These are phyloP conservation scores for Sporothrix humicola DNA, from an alignment of 2,329 filamentous ascomycete species.

Conservation along the genomic window DNA sequence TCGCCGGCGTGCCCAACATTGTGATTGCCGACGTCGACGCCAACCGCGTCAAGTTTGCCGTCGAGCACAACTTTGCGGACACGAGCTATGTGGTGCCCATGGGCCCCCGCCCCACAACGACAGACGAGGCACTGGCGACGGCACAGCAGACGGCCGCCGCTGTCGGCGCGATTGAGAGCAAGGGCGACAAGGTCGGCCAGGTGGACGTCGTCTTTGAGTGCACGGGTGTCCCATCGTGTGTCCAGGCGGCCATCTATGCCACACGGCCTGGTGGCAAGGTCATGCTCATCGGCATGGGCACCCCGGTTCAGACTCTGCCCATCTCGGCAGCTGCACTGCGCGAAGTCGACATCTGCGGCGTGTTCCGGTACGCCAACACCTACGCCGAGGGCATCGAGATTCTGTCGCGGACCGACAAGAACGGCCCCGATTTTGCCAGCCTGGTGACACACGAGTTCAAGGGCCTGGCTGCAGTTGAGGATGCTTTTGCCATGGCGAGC, in stretches of 20 bases:
- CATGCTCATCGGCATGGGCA: slow-evolving; percentile 75
- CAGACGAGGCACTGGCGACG: slow-evolving; percentile 59
- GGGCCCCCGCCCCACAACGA: slow-evolving; percentile 51
- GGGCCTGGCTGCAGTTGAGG: slow-evolving; percentile 66
- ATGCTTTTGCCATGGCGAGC: slow-evolving; percentile 75
- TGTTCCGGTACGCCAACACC: slow-evolving; percentile 77
- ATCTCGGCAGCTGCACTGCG: slow-evolving; percentile 71
- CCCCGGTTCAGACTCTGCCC: slow-evolving; percentile 70
- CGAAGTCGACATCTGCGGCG: slow-evolving; percentile 73
- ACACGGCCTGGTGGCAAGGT: slow-evolving; percentile 72
- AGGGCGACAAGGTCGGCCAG: slow-evolving; percentile 24
- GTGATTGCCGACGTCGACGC: slow-evolving; percentile 62
- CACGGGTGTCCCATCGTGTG: slow-evolving; percentile 52
- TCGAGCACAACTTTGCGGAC: slow-evolving; percentile 61
- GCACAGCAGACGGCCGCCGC: slow-evolving; percentile 48
- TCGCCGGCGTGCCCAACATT: slow-evolving; percentile 52
- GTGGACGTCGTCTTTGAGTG: slow-evolving; percentile 37
- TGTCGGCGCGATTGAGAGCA: background rate
- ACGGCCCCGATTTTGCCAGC: slow-evolving; percentile 68
- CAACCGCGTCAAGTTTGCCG: slow-evolving; percentile 63
- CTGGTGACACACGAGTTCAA: slow-evolving; percentile 73
- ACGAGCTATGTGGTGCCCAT: slow-evolving; percentile 57
- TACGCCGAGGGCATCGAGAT: slow-evolving; percentile 64
- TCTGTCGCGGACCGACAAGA: slow-evolving; percentile 49
- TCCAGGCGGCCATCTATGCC: slow-evolving; percentile 74